Evolutionary conservation across 2,329 filamentous ascomycete species (phyloP).

Genomic region (Fusarium vanettenii): DNA sequence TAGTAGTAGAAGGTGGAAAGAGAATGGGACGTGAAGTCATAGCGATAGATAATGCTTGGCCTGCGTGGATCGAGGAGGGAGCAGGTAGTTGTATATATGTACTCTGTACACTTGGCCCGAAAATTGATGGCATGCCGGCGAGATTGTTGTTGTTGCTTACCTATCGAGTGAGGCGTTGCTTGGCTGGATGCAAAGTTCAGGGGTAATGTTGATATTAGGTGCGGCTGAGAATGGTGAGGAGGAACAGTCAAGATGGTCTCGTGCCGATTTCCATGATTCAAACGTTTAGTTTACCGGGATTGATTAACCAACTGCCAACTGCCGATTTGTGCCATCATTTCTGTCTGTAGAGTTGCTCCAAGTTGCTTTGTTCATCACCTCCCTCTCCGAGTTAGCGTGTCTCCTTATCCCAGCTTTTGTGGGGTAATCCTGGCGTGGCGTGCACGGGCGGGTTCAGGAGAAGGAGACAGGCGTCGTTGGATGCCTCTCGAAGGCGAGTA

Average conservation of each 20-base stretch:
- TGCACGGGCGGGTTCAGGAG: constrained; percentile 34
- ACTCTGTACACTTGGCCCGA: constrained; percentile 43
- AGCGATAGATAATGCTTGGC: constrained; percentile 45
- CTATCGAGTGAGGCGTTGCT: not conserved
- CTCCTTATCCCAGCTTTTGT: constrained; percentile 40
- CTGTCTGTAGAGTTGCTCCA: not conserved
- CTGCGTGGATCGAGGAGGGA: constrained; percentile 20
- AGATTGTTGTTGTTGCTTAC: not conserved
- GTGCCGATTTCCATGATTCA: not conserved
- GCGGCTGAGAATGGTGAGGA: not conserved
- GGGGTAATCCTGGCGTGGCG: constrained; percentile 37
- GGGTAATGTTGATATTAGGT: not conserved
- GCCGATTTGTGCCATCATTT: not conserved
- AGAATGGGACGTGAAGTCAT: constrained; percentile 26
- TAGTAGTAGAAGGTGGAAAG: not conserved
- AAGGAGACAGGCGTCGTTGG: constrained; percentile 26
- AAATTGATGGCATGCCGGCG: constrained; percentile 27
- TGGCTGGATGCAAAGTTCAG: constrained; percentile 17
- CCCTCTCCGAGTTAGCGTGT: constrained; percentile 31
- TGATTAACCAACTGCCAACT: not conserved
- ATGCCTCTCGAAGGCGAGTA: constrained; percentile 28
- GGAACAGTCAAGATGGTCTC: not conserved
- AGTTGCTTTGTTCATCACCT: constrained; percentile 23
- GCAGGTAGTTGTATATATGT: constrained; percentile 46
- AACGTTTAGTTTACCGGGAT: not conserved